A percentile compares a stretch with the other conserved stretches of the same genome.
Evolutionary conservation across 441 rosid species (phyloP).

Genomic region (Erysimum cheiri): DNA sequence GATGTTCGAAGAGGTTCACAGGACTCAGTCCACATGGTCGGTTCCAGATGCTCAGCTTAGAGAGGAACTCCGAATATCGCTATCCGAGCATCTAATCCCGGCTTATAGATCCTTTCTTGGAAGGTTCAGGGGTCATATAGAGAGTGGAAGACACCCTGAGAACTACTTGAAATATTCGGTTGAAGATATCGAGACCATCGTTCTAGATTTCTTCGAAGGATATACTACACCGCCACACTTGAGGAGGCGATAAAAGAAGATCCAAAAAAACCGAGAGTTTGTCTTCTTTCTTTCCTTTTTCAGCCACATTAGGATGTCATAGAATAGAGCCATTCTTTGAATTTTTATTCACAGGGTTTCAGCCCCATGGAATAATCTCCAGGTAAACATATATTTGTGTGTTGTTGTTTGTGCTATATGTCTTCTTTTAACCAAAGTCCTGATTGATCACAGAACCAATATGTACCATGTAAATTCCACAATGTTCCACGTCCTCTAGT

Average conservation of each 20-base stretch:
- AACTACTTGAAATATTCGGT: slow-evolving; percentile 84
- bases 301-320: slow-evolving; percentile 31
- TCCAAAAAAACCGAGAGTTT: slow-evolving; percentile 12
- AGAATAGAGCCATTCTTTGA: slow-evolving; percentile 70
- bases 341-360: slow-evolving; percentile 39
- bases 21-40: slow-evolving; percentile 64
- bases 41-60: slow-evolving; percentile 69
- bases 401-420: slow-evolving; percentile 35
- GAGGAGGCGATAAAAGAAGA: slow-evolving; percentile 64
- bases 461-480: slow-evolving; percentile 7
- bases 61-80: slow-evolving; percentile 71
- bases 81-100: slow-evolving; percentile 69
- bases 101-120: slow-evolving; percentile 83
- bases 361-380: slow-evolving; percentile 19
- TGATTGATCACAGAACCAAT: slow-evolving; percentile 24
- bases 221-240: slow-evolving; percentile 69
- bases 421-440: slow-evolving; percentile 25
- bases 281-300: slow-evolving; percentile 29
- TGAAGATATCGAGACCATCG: slow-evolving; percentile 82
- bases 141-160: slow-evolving; percentile 94
- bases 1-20: slow-evolving; percentile 73
- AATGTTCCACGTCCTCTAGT: not conserved
- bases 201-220: slow-evolving; percentile 95
- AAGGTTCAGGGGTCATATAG: slow-evolving; percentile 86
- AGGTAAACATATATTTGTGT: slow-evolving; percentile 22